Base-by-base conservation (phyloP, 176 grass and related monocot species). In the Aegilops speltoides region DNA sequence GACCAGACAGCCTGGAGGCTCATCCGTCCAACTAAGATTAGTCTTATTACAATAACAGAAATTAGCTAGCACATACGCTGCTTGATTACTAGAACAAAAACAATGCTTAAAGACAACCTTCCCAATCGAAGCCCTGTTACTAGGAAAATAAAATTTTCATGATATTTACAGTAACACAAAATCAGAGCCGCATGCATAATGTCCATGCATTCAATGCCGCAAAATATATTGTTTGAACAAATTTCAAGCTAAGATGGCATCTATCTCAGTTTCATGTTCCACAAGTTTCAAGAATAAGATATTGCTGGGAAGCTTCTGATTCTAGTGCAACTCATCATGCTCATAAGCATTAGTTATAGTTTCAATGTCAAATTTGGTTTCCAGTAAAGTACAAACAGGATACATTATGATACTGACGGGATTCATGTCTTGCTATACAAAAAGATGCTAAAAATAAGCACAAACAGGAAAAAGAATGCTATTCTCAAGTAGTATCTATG, bases 161-260 rank as follows among this genome's bases (percentile, higher is more conserved):
- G 29, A 37, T 60, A 84, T 75, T 46, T 46, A 13, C 1, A 43
- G 32, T 52, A 54, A 77, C 79, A 41, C 33, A 46, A 60, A 64
- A 64, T 24, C 34, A 83, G 26, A 78, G 29, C 40, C 79, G 25
- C 66, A 84, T 83, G 80, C 25, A 45, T 43, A 80, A 63, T 50
- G 29, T 38, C 2, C 3, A 68, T 68, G 69, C 56, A 78, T 73
- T 20, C 25, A 13, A 79, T 50, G 6, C 54, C 79, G 52, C 3
- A 22, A 77, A 77, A 6, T 62, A 40, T 15, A 65, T 72, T 54
- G 7, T 63, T 28, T 61, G 3, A 84, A 61, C 76, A 38, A 81
- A 76, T 6, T 84, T 80, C 2, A 72, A 85, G 29, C n/a, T 20
- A 84, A 88, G 24, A 73, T 38, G 59, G 10, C 25, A 40, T 45